Evolutionary conservation across 2,329 filamentous ascomycete species (phyloP).

Genomic region (Penicillium expansum): DNA sequence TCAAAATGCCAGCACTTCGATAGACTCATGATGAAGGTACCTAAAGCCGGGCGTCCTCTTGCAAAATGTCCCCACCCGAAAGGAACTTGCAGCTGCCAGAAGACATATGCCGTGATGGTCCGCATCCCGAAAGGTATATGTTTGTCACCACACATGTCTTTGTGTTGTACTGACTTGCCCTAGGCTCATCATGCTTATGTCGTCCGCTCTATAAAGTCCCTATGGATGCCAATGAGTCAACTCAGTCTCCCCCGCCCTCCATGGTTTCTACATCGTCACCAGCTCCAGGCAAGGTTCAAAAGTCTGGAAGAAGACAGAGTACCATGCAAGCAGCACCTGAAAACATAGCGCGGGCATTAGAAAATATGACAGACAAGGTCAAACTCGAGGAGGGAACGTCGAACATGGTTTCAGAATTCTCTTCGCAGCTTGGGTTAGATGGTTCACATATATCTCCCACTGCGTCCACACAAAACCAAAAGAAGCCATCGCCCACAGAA

Average conservation of each 20-base stretch:
- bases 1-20: slow-evolving; percentile 51
- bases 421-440: slow-evolving; percentile 8
- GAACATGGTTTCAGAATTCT: slow-evolving; percentile 11
- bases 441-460: neutral
- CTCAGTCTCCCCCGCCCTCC: slow-evolving; percentile 15
- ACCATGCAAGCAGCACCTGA: slow-evolving; percentile 35
- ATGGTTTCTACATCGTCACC: slow-evolving; percentile 24
- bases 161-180: slow-evolving; percentile 12
- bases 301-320: slow-evolving; percentile 33
- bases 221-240: slow-evolving; percentile 13
- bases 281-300: slow-evolving; percentile 37
- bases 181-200: slow-evolving; percentile 43
- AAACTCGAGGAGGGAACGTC: slow-evolving; percentile 20
- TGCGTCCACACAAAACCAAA: neutral
- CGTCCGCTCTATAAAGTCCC: slow-evolving; percentile 42
- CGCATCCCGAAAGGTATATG: slow-evolving; percentile 43
- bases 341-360: slow-evolving; percentile 35
- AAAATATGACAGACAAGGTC: slow-evolving; percentile 27
- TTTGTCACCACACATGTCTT: neutral
- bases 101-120: slow-evolving; percentile 46
- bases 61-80: slow-evolving; percentile 49
- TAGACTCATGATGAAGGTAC: slow-evolving; percentile 50
- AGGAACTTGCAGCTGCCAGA: slow-evolving; percentile 43
- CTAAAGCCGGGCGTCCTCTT: slow-evolving; percentile 48
- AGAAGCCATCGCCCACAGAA: neutral